Percentiles rank a stretch among this genome's conserved stretches.
Conservation (phyloP, 2,329 filamentous ascomycete genomes). For the Zelopaecilomyces penicillatus region DNA sequence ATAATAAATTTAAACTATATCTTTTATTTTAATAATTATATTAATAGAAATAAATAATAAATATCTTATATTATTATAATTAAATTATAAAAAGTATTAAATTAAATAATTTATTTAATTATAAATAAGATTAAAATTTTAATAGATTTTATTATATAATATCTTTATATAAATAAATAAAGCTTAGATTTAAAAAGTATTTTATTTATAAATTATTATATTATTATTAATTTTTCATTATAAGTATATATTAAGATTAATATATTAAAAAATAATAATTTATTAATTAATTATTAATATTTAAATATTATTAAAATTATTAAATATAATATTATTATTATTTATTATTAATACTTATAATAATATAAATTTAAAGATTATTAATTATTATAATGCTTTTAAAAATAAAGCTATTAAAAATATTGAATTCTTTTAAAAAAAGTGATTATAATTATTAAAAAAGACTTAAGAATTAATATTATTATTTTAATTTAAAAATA, state of each 20-base stretch:
- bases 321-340: not conserved
- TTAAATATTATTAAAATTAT: not conserved
- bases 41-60: not conserved
- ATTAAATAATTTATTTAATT: not conserved
- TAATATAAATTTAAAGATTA: not conserved
- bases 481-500: not conserved
- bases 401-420: not conserved
- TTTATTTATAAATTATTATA: not conserved
- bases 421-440: not conserved
- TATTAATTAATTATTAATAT: not conserved
- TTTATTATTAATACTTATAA: not conserved
- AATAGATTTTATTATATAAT: not conserved
- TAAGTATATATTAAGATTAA: not conserved
- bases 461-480: not conserved
- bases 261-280: not conserved
- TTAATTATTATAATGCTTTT: not conserved
- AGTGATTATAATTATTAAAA: not conserved
- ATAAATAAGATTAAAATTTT: not conserved
- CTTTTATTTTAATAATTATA: not conserved
- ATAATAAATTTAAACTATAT: not conserved
- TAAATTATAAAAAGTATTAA: not conserved
- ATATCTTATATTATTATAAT: not conserved
- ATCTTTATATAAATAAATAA: not conserved
- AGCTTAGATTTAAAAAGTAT: not conserved
- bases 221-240: not conserved